Percentiles rank a stretch among this genome's conserved stretches.
These are phyloP conservation scores for Fusarium odoratissimum DNA, from an alignment of 2,329 filamentous ascomycete species.

Conservation along the genomic window DNA sequence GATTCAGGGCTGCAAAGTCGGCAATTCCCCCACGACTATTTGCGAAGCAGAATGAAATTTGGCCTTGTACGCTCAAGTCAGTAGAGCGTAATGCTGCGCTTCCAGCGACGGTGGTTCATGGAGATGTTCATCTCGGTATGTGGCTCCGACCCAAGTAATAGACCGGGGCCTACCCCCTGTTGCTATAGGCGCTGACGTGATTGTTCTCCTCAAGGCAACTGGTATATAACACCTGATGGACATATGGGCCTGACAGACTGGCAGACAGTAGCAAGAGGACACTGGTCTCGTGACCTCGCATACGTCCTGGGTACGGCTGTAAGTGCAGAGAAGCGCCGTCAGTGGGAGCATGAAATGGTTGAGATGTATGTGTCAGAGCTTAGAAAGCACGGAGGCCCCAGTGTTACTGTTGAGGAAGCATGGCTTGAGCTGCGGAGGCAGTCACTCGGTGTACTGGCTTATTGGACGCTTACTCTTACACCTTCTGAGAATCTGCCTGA, in stretches of 20 bases:
- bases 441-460: background rate
- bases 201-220: background rate
- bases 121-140: background rate
- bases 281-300: background rate
- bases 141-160: background rate
- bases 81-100: background rate
- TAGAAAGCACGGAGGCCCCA: background rate
- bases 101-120: background rate
- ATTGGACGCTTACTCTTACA: background rate
- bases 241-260: background rate
- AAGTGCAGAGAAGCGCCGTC: background rate
- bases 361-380: background rate
- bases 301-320: background rate
- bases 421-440: background rate
- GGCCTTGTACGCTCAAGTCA: background rate
- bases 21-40: background rate
- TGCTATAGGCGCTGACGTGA: too few species aligned
- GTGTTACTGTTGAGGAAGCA: background rate
- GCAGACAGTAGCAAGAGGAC: background rate
- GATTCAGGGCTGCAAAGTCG: background rate
- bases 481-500: background rate
- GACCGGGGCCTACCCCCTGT: too few species aligned
- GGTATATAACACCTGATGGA: background rate
- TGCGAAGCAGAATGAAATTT: background rate
- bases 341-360: background rate